These are phyloP conservation scores for Dactylellina drechsleri DNA, from an alignment of 2,329 filamentous ascomycete species.

Conservation along the genomic window DNA sequence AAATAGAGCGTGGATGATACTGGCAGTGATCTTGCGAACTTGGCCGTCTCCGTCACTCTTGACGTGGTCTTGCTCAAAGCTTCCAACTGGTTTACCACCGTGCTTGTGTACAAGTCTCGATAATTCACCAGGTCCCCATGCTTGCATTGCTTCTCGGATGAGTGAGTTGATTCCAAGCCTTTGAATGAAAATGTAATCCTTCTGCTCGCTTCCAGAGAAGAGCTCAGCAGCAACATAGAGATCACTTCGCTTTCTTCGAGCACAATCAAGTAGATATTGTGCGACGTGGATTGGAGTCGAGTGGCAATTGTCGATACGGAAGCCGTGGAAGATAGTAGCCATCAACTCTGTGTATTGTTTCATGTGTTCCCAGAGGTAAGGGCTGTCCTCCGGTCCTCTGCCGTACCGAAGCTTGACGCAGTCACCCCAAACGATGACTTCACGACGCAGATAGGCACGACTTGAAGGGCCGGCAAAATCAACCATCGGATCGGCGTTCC, in stretches of 20 bases:
- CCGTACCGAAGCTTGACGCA: slow-evolving; percentile 98
- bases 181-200: slow-evolving; percentile 95
- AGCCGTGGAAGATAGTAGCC: slow-evolving; percentile 93
- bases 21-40: slow-evolving; percentile 83
- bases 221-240: slow-evolving; percentile 93
- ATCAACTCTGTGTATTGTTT: slow-evolving; percentile 88
- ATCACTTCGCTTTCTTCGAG: slow-evolving; percentile 85
- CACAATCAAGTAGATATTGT: slow-evolving; percentile 92
- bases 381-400: slow-evolving; percentile 79
- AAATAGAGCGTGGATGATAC: slow-evolving; percentile 89
- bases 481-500: slow-evolving; percentile 92
- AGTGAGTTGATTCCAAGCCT: slow-evolving; percentile 88
- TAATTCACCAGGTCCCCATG: slow-evolving; percentile 92
- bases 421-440: slow-evolving; percentile 98
- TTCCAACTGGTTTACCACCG: slow-evolving; percentile 92
- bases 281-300: slow-evolving; percentile 95
- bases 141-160: slow-evolving; percentile 97
- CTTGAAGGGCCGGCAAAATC: slow-evolving; percentile 93
- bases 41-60: slow-evolving; percentile 72
- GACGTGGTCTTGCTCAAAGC: slow-evolving; percentile 92
- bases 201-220: slow-evolving; percentile 94
- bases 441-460: slow-evolving; percentile 89
- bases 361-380: slow-evolving; percentile 96
- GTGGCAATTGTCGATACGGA: slow-evolving; percentile 98
- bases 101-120: slow-evolving; percentile 93